Evolutionary conservation across 176 grass and related monocot species (phyloP).

Genomic region (Tillandsia leiboldiana): DNA sequence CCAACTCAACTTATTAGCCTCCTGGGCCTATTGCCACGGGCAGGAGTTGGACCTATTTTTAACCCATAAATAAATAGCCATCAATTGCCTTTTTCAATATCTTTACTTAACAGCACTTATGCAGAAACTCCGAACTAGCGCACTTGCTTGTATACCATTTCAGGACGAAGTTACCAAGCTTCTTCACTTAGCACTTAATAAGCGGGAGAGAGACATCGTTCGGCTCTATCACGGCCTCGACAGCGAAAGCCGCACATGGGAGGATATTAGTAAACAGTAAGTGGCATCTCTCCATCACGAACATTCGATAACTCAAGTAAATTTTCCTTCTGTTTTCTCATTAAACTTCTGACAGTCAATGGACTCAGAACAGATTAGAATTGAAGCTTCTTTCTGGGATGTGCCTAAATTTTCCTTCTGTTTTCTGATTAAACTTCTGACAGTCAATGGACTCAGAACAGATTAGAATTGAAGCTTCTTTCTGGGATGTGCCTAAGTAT

Average conservation of each 20-base stretch:
- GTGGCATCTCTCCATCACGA: conserved; percentile 19
- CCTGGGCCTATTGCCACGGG: too few relatives aligned
- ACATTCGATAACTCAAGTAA: too few relatives aligned
- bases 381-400: too few relatives aligned
- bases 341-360: not conserved
- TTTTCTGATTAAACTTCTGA: not conserved
- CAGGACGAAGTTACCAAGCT: conserved; percentile 89
- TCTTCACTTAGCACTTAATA: conserved; percentile 51
- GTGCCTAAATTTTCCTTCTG: not conserved
- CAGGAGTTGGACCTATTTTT: too few relatives aligned
- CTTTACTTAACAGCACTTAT: too few relatives aligned
- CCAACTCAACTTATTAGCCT: too few relatives aligned
- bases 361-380: too few relatives aligned
- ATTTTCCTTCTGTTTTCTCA: not conserved
- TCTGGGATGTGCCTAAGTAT: not conserved
- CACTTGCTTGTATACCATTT: conserved; percentile 7
- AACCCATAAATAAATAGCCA: too few relatives aligned
- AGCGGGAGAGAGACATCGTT: conserved; percentile 85
- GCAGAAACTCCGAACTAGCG: not conserved
- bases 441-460: not conserved
- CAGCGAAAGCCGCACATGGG: conserved; percentile 74
- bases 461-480: not conserved
- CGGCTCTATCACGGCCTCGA: conserved; percentile 74
- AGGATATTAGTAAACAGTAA: conserved; percentile 92
- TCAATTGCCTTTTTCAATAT: too few relatives aligned